Percentiles rank a stretch among this genome's conserved stretches.
phyloP scores from a whole-genome alignment of 441 rosid species.

The Adansonia rubrostipa region DNA sequence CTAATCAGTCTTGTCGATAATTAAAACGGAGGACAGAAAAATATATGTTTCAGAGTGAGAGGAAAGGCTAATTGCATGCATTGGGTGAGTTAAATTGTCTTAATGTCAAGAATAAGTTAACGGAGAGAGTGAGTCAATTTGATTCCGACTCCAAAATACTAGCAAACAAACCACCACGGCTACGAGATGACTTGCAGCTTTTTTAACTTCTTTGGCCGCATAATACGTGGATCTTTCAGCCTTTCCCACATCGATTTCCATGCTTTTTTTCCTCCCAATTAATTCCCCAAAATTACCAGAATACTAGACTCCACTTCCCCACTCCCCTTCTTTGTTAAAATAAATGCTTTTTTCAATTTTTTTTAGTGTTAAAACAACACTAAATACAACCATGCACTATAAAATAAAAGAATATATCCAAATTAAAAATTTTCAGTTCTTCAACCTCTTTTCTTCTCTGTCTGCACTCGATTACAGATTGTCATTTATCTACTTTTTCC shows the following conservation, averaged over 20 bases:
- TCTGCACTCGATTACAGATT: conserved; percentile 16
- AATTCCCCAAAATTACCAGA: conserved; percentile 21
- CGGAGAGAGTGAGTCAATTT: conserved; percentile 14
- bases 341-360: neutral
- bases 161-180: conserved; percentile 35
- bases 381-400: neutral
- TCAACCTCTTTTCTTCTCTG: neutral
- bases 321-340: neutral
- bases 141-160: conserved; percentile 53
- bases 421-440: neutral
- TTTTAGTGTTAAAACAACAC: neutral
- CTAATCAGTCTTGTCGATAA: too few species aligned
- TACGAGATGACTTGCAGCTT: conserved; percentile 37
- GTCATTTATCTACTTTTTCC: conserved; percentile 26
- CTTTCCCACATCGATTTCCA: conserved; percentile 43
- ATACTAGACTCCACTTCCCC: neutral
- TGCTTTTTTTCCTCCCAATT: conserved; percentile 10
- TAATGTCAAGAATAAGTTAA: neutral
- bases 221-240: conserved; percentile 42
- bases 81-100: conserved; percentile 27
- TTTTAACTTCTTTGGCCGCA: conserved; percentile 45
- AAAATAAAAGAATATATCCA: neutral
- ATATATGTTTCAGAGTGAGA: neutral
- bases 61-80: neutral
- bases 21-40: too few species aligned